A percentile compares a stretch with the other conserved stretches of the same genome.
Evolutionary conservation across 805 yeast genomes (phyloP).

Genomic region (Blastobotrys muscicola): DNA sequence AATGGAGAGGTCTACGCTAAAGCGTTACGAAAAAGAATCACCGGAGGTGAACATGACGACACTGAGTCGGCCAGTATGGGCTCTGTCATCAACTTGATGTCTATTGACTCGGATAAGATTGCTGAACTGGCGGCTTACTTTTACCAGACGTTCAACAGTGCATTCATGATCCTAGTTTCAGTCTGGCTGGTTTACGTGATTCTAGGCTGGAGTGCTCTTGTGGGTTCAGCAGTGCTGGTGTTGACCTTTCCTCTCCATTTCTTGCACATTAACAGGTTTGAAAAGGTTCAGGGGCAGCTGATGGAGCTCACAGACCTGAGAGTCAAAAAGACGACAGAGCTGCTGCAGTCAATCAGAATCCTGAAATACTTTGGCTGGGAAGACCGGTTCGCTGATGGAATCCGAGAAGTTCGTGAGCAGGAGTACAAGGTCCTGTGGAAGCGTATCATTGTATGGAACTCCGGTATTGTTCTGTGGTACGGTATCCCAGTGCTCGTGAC

Average conservation of each 20-base stretch:
- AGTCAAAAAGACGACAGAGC: slow-evolving; percentile 83
- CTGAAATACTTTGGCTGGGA: slow-evolving; percentile 97
- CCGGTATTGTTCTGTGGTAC: slow-evolving; percentile 47
- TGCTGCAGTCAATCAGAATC: slow-evolving; percentile 81
- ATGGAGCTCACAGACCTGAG: slow-evolving; percentile 79
- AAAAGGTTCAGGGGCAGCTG: slow-evolving; percentile 56
- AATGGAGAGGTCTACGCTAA: neutral
- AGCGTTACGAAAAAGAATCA: neutral
- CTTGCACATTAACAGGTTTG: slow-evolving; percentile 49
- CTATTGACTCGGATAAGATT: slow-evolving; percentile 90
- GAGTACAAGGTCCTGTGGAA: slow-evolving; percentile 48
- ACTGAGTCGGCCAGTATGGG: slow-evolving; percentile 48
- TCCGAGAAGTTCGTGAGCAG: slow-evolving; percentile 58
- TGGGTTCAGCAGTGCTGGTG: slow-evolving; percentile 59
- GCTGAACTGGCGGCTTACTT: slow-evolving; percentile 40
- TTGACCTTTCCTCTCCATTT: slow-evolving; percentile 63
- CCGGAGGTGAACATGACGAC: slow-evolving; percentile 6
- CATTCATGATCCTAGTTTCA: slow-evolving; percentile 34
- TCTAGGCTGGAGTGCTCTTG: slow-evolving; percentile 78
- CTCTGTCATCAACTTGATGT: slow-evolving; percentile 81
- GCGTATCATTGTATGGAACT: slow-evolving; percentile 34
- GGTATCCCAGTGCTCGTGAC: slow-evolving; percentile 68
- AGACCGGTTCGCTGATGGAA: slow-evolving; percentile 59
- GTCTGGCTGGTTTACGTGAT: slow-evolving; percentile 54
- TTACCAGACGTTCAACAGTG: too few relatives aligned